Evolutionary conservation across 495 filamentous ascomycete species (phyloP), one percentile per base, ranked within the genome.

Genomic region (Rhypophila decipiens): DNA sequence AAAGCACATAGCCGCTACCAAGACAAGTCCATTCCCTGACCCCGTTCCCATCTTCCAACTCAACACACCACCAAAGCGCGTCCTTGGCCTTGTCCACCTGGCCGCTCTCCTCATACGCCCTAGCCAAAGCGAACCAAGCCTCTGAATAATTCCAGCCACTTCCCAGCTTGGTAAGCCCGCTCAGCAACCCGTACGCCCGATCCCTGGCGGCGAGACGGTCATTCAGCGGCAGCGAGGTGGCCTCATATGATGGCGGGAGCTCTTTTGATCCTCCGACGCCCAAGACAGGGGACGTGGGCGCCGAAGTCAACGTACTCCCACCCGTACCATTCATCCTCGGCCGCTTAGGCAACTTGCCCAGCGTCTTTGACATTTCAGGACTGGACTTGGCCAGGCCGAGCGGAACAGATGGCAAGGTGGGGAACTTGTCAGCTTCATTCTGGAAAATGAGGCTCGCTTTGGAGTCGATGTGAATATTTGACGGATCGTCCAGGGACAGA

Each of bases 131-230:
- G 57, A 85, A 89, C 93, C 93, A 98, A 17, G 90, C 93, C 60
- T 96, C 93, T n/a, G 83, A 81, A 57, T 83, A 78, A 62, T 96
- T 88, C 94, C 94, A 97, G 4, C 89, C 90, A 22, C 68, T 73
- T n/a, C 90, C 89, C 2, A 87, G 76, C 67, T 86, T 90, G 2
- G 88, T 96, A 45, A 97, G 73, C 2, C 77, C 75, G 7, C 82
- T 84, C 0, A 98, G 77, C 36, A 97, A 74, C 11, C 79, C 83
- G 58, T 87, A 88, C 1, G 94, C 93, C 17, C 94, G 77, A 58
- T 97, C 90, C 23, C 88, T 78, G 22, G 88, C 86, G 13, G 86
- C 84, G n/a, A 93, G 75, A 15, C 86, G 79, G 59, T 89, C 85
- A 21, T 88, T 72, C 21, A 85, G 72, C 38, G 79, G 81, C 17